Conservation (phyloP, 2,329 filamentous ascomycete genomes). For the Fusarium anguioides region DNA sequence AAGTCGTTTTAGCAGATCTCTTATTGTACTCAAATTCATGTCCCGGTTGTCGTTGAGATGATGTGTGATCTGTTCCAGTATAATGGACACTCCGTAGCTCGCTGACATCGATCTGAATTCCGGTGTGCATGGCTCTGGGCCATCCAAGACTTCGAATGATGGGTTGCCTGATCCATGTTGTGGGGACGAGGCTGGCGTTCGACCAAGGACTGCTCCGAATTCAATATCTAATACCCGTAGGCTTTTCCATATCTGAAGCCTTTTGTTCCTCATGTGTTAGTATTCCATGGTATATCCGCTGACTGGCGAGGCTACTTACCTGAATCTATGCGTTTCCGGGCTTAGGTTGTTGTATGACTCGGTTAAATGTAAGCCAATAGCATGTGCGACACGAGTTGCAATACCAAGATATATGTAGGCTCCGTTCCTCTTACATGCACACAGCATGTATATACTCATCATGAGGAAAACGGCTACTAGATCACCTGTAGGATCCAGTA, state of each 20-base stretch:
- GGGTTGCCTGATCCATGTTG: neutral
- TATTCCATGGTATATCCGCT: neutral
- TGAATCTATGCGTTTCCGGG: neutral
- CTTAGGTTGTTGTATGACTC: neutral
- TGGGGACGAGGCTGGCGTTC: neutral
- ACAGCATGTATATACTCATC: neutral
- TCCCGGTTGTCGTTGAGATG: neutral
- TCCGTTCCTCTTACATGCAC: neutral
- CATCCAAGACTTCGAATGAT: neutral
- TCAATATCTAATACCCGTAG: neutral
- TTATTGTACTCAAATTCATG: neutral
- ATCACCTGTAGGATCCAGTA: neutral
- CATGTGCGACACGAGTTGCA: neutral
- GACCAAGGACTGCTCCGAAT: neutral
- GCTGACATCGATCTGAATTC: neutral
- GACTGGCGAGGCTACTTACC: neutral
- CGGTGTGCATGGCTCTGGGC: accelerated
- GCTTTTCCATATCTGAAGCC: slow-evolving; percentile 3
- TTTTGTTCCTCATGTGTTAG: accelerated
- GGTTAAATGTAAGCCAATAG: neutral
- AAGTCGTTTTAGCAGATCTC: neutral
- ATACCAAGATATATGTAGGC: neutral
- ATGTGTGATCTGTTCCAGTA: neutral
- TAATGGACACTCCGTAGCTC: neutral
- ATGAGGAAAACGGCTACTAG: neutral